These are phyloP conservation scores for Clavaria fumosa DNA, from an alignment of 768 basidiomycete species.

Conservation along the genomic window DNA sequence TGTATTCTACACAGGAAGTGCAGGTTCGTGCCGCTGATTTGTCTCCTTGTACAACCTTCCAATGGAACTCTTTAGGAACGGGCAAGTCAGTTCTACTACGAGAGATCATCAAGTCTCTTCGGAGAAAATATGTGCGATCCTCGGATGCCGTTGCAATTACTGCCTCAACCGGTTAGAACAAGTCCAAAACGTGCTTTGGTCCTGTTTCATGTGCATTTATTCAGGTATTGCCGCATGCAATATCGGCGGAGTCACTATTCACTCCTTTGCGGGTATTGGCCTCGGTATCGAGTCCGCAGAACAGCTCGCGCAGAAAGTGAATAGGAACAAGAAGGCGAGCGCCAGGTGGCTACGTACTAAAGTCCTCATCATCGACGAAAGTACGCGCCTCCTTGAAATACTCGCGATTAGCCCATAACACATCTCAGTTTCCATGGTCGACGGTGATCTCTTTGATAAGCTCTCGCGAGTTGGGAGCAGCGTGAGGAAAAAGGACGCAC, in stretches of 20 bases:
- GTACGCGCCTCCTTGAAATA: conserved; percentile 25
- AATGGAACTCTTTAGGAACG: conserved; percentile 42
- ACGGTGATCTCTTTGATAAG: conserved; percentile 87
- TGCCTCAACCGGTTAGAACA: conserved; percentile 88
- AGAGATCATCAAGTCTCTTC: conserved; percentile 72
- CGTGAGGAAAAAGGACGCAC: conserved; percentile 43
- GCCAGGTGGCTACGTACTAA: conserved; percentile 73
- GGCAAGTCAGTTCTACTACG: conserved; percentile 92
- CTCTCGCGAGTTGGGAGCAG: conserved; percentile 53
- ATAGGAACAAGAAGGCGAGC: conserved; percentile 71
- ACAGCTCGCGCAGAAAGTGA: conserved; percentile 47
- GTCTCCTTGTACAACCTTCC: conserved; percentile 10
- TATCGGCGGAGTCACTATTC: conserved; percentile 89
- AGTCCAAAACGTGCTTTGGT: too few relatives aligned
- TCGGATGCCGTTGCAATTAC: conserved; percentile 81
- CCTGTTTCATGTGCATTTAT: too few relatives aligned
- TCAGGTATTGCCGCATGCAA: conserved; percentile 92
- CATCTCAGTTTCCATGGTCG: conserved; percentile 99
- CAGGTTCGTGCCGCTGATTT: conserved; percentile 44
- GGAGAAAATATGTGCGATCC: conserved; percentile 33
- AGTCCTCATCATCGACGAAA: conserved; percentile 75
- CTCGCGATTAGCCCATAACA: too few relatives aligned
- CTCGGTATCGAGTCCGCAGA: conserved; percentile 55
- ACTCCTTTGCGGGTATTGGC: conserved; percentile 93
- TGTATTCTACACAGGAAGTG: conserved; percentile 94